Percentiles rank a stretch among this genome's conserved stretches.
These are phyloP conservation scores for Phlyctochytrium bullatum DNA, from an alignment of 192 early-diverging fungal species.

Conservation along the genomic window DNA sequence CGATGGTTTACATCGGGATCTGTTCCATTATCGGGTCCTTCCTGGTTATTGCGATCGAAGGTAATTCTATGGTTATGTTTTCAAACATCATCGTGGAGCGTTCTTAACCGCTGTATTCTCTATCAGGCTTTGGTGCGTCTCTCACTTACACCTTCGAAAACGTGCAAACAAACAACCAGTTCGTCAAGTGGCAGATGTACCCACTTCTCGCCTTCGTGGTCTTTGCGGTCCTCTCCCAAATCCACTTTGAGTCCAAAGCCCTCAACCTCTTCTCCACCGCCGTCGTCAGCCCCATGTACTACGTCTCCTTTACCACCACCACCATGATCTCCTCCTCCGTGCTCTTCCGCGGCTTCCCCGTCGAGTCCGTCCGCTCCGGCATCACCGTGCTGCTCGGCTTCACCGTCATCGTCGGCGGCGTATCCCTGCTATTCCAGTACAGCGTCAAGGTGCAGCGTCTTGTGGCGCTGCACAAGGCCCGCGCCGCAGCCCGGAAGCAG, in stretches of 20 bases:
- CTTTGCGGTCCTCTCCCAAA: conserved; percentile 45
- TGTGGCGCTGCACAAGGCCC: not conserved
- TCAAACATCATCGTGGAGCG: no score
- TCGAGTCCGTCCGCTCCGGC: conserved; percentile 7
- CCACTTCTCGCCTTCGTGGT: conserved; percentile 52
- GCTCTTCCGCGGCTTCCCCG: conserved; percentile 40
- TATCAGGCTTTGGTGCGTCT: conserved; percentile 60
- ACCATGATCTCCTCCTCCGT: conserved; percentile 62
- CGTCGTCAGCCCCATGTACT: conserved; percentile 69
- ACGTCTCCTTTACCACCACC: conserved; percentile 63
- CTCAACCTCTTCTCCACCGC: conserved; percentile 66
- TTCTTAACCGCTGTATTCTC: no score
- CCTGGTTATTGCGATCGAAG: conserved; percentile 59
- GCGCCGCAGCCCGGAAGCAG: not conserved
- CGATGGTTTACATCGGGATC: conserved; percentile 45
- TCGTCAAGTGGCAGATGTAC: conserved; percentile 62
- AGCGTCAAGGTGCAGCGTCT: not conserved
- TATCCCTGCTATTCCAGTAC: conserved; percentile 36
- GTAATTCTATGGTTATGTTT: no score
- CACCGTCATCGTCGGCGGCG: conserved; percentile 50
- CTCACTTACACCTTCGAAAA: conserved; percentile 51
- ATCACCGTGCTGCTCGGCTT: conserved; percentile 44
- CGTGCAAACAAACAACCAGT: conserved; percentile 51
- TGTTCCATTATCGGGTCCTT: conserved; percentile 62
- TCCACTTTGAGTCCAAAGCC: conserved; percentile 68